phyloP scores from a whole-genome alignment of 306 rosid genomes.

The Cicer yamashitae region DNA sequence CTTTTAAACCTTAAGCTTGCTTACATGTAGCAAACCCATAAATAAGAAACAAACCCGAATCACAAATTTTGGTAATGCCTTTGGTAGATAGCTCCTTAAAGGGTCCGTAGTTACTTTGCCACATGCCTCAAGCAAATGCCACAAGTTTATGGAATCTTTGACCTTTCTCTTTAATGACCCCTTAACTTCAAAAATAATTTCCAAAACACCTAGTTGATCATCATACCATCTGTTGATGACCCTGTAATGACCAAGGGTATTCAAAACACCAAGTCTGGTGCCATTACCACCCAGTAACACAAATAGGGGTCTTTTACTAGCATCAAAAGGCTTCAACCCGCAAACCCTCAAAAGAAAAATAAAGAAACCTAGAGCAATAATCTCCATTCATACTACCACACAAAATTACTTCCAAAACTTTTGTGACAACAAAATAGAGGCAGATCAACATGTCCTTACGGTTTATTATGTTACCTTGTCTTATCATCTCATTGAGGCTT shows the following conservation, averaged over 20 bases:
- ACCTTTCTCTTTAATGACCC: conserved; percentile 8
- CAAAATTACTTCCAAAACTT: conserved; percentile 25
- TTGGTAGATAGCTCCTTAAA: conserved; percentile 11
- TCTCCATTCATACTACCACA: neutral
- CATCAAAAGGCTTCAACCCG: neutral
- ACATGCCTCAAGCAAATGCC: neutral
- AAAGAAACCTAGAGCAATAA: conserved; percentile 4
- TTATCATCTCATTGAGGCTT: conserved; percentile 16
- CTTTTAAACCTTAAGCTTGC: conserved; percentile 1
- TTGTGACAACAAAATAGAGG: neutral
- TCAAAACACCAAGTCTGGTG: neutral
- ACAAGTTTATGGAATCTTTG: conserved; percentile 8
- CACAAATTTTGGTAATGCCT: neutral
- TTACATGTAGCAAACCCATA: conserved; percentile 15
- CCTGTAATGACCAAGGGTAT: neutral
- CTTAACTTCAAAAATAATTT: conserved; percentile 1
- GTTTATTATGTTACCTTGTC: conserved; percentile 14
- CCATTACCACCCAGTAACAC: neutral
- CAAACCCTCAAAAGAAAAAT: neutral
- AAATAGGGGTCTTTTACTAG: conserved; percentile 30
- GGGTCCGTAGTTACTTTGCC: neutral
- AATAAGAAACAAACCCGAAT: neutral
- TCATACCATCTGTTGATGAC: neutral
- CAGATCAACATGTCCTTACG: neutral
- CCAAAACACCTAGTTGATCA: conserved; percentile 9